A percentile compares a stretch with the other conserved stretches of the same genome.
Conservation (phyloP, 169 alveolate genomes). For the Theileria luwenshuni region DNA sequence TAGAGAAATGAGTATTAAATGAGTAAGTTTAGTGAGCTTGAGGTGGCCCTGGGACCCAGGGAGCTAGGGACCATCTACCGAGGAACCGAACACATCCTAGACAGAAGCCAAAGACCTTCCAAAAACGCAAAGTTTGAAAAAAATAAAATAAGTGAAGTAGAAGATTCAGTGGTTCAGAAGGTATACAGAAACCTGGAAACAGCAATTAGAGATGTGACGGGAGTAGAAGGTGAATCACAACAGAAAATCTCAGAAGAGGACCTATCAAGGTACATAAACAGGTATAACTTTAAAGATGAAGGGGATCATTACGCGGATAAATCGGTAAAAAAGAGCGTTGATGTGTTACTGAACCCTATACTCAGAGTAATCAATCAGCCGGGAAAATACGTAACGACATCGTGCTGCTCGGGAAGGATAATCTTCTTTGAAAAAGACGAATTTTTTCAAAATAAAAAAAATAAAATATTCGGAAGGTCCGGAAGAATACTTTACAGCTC, state of each 20-base stretch:
- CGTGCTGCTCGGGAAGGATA: constrained; percentile 78
- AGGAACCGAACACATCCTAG: not conserved
- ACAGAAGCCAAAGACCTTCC: not conserved
- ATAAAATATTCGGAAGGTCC: constrained; percentile 38
- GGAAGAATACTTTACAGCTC: constrained; percentile 41
- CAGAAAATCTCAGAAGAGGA: not conserved
- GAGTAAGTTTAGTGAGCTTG: too few species aligned
- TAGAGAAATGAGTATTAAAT: too few species aligned
- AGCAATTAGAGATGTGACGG: not conserved
- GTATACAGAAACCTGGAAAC: not conserved
- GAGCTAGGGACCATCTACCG: constrained; percentile 3
- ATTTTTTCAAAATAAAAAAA: constrained; percentile 16
- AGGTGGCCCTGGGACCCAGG: not conserved
- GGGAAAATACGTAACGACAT: constrained; percentile 67
- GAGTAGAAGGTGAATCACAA: not conserved
- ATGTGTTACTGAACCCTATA: constrained; percentile 66
- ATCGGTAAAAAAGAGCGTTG: constrained; percentile 75
- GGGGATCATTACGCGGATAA: constrained; percentile 40
- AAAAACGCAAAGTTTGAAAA: not conserved
- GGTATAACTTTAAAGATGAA: not conserved
- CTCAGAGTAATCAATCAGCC: constrained; percentile 54
- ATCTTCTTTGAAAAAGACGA: constrained; percentile 57
- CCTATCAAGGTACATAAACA: not conserved
- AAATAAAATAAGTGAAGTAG: not conserved
- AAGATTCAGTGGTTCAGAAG: not conserved